These are phyloP conservation scores for Trichoderma simmonsii DNA, from an alignment of 2,329 filamentous ascomycete species.

Conservation along the genomic window DNA sequence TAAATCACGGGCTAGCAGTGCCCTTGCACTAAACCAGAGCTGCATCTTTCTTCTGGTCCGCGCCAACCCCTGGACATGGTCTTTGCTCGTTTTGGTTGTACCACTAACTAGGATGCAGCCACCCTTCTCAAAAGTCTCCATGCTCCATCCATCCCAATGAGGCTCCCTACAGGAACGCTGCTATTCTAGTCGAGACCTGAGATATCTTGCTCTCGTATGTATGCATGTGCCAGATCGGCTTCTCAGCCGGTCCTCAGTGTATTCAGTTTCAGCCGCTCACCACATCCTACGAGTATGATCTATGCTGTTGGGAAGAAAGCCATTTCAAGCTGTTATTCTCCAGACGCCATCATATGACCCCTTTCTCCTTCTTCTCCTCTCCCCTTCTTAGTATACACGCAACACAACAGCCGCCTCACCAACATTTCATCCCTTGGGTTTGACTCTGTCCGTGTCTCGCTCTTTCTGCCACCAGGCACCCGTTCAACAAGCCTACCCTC, in stretches of 20 bases:
- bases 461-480: not conserved
- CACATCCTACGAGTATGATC: not conserved
- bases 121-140: slow-evolving; percentile 9
- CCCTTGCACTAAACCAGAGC: slow-evolving; percentile 1
- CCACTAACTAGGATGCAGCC: slow-evolving; percentile 1
- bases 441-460: slow-evolving; percentile 17
- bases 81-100: slow-evolving; percentile 15
- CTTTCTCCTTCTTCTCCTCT: not conserved
- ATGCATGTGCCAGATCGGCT: slow-evolving; percentile 15
- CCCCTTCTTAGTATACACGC: not conserved
- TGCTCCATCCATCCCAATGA: not conserved
- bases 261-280: not conserved
- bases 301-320: not conserved
- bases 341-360: not conserved
- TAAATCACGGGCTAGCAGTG: slow-evolving; percentile 6
- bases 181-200: not conserved
- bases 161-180: not conserved
- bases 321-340: not conserved
- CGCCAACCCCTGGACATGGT: slow-evolving; percentile 3
- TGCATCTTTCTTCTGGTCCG: slow-evolving; percentile 11
- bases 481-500: slow-evolving; percentile 3
- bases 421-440: slow-evolving; percentile 12
- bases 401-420: slow-evolving; percentile 3
- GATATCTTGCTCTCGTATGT: slow-evolving; percentile 1
- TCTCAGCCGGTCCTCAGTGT: not conserved